A percentile compares a stretch with the other conserved stretches of the same genome.
Evolutionary conservation across 192 early-diverging fungal genomes (phyloP).

Genomic region (Phlyctochytrium bullatum): DNA sequence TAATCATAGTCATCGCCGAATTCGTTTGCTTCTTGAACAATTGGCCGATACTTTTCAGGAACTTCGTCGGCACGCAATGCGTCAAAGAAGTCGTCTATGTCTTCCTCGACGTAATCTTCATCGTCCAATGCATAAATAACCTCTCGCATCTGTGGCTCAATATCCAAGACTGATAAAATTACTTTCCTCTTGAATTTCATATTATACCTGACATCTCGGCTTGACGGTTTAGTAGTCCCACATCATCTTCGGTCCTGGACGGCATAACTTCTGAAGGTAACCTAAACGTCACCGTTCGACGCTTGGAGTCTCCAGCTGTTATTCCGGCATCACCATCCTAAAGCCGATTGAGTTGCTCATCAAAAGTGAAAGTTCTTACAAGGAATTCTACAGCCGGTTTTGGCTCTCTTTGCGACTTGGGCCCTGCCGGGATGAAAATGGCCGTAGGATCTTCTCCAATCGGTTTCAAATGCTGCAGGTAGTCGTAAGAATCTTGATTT

Average conservation of each 20-base stretch:
- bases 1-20: constrained; percentile 27
- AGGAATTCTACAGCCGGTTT: constrained; percentile 41
- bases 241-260: constrained; percentile 64
- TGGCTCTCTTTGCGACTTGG: constrained; percentile 16
- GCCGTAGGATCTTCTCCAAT: constrained; percentile 76
- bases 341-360: background rate
- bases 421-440: constrained; percentile 73
- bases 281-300: constrained; percentile 45
- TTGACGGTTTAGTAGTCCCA: constrained; percentile 70
- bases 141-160: constrained; percentile 82
- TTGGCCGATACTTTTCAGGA: constrained; percentile 43
- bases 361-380: constrained; percentile 16
- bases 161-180: constrained; percentile 57
- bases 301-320: constrained; percentile 26
- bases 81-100: constrained; percentile 81
- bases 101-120: constrained; percentile 80
- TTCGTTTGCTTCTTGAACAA: constrained; percentile 32
- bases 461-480: constrained; percentile 84
- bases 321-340: constrained; percentile 34
- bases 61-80: constrained; percentile 68
- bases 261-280: constrained; percentile 77
- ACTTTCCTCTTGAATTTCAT: too few relatives aligned
- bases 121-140: constrained; percentile 92
- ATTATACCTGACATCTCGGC: constrained; percentile 31
- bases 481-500: constrained; percentile 86